phyloP scores from a whole-genome alignment of 805 yeast genomes.

The Dipodascopsis uninucleata region DNA sequence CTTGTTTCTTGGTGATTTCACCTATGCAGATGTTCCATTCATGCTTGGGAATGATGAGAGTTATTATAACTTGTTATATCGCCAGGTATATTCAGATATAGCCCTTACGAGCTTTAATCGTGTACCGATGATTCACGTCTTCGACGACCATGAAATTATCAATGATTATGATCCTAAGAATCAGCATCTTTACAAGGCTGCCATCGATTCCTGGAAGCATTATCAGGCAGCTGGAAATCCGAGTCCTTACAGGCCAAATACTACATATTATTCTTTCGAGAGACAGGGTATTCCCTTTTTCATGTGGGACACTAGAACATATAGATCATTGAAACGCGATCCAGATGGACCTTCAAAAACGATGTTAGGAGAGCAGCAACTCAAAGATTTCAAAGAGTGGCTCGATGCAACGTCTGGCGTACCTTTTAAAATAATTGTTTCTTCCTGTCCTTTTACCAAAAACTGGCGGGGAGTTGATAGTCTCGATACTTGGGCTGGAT shows the following conservation, averaged over 20 bases:
- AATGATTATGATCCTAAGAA: conserved; percentile 26
- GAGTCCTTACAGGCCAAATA: conserved; percentile 13
- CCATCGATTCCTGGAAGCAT: conserved; percentile 22
- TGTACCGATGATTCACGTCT: conserved; percentile 27
- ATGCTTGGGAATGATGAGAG: conserved; percentile 22
- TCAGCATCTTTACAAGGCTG: conserved; percentile 13
- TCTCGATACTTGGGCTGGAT: conserved; percentile 31
- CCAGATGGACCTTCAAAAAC: conserved; percentile 27
- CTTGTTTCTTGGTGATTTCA: conserved; percentile 30
- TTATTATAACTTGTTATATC: conserved; percentile 23
- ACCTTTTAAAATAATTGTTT: conserved; percentile 29
- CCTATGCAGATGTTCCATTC: conserved; percentile 30
- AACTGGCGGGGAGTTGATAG: conserved; percentile 28
- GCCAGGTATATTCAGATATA: conserved; percentile 27
- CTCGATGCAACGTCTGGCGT: conserved; percentile 14
- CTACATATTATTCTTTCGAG: conserved; percentile 24
- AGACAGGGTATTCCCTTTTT: conserved; percentile 30
- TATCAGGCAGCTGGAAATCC: conserved; percentile 30
- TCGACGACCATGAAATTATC: conserved; percentile 31
- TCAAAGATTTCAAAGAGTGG: conserved; percentile 27
- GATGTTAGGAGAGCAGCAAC: conserved; percentile 28
- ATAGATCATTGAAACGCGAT: conserved; percentile 21
- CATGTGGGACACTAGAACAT: conserved; percentile 27
- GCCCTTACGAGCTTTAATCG: conserved; percentile 7
- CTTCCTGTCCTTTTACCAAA: conserved; percentile 31